Base-by-base conservation (phyloP, 495 filamentous ascomycete genomes). In the Arthonia radiata region DNA sequence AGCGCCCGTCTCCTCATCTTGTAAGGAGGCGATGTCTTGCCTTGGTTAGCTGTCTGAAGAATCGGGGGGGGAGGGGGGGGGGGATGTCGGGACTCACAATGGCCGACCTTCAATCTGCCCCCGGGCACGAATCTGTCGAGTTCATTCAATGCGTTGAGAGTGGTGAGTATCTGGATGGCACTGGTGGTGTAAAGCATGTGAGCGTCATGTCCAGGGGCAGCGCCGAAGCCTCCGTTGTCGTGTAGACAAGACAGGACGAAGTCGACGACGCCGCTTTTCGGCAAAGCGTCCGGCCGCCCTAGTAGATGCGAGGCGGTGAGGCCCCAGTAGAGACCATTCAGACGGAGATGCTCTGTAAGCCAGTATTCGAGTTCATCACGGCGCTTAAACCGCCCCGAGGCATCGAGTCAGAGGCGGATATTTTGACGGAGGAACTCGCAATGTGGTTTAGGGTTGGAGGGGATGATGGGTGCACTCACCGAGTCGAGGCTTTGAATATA, bases 321-420 rank as follows among this genome's bases (percentile, higher is more conserved):
- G 15, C 89, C 86, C 86, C 86, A 97, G 49, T 97, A 97, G 18
- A 94, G 61, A 17, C 86, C 86, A 43, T 81, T 91, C 17, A 94
- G 56, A 25, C 86, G 77, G 28, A 97, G 65, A 41, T 97, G 86
- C 48, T 93, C 81, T 4, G 89, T 94, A 36, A 93, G 60, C 70
- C 81, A 90, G 52, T 94, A 94, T 44, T 93, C 81, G 32, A 91
- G 66, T 43, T 90, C 79, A 51, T 93, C 81, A 51, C 72, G 77
- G 35, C 73, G 61, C 70, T 78, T 53, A 44, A 37, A 40, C 29
- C 18, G 22, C 38, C 28, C 21, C 12, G 21, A 30, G 35, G 41
- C 34, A 51, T 49, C 37, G 23, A 14, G 4, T 18, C 17, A 13
- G 6, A 28, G 27, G 30, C 10, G 12, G 30, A 21, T 16, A 21